These are phyloP conservation scores for Barnettozyma vustinii DNA, from an alignment of 805 yeast genomes.

Conservation along the genomic window DNA sequence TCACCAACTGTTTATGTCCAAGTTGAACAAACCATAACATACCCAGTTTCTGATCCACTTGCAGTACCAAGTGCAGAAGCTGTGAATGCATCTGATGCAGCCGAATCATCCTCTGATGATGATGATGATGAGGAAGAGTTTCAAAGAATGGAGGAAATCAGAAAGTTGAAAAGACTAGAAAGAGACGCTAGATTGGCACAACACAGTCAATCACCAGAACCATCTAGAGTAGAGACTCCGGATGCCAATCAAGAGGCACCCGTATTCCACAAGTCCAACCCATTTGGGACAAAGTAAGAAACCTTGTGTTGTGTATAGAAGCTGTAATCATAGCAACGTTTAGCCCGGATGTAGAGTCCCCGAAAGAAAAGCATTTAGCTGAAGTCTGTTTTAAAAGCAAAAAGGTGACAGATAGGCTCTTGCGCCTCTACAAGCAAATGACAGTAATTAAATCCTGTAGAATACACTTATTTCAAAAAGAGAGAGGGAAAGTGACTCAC, in stretches of 20 bases:
- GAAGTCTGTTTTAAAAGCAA: too few species aligned
- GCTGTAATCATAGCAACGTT: background rate
- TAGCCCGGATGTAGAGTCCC: background rate
- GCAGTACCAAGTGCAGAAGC: conserved; percentile 27
- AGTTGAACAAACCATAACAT: background rate
- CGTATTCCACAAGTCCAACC: conserved; percentile 11
- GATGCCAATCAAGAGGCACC: background rate
- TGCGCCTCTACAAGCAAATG: too few species aligned
- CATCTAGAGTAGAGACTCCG: background rate
- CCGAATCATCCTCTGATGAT: conserved; percentile 18
- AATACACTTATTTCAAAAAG: too few species aligned
- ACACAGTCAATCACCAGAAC: conserved; percentile 18
- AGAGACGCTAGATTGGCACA: conserved; percentile 55
- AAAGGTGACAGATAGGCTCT: too few species aligned
- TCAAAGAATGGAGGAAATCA: conserved; percentile 37
- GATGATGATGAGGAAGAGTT: conserved; percentile 43
- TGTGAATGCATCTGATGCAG: conserved; percentile 21
- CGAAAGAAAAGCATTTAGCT: too few species aligned
- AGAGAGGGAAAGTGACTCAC: too few species aligned
- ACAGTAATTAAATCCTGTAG: too few species aligned
- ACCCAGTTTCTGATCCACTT: background rate
- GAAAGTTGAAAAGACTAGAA: conserved; percentile 44
- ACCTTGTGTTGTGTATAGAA: background rate
- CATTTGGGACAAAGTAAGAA: conserved; percentile 6
- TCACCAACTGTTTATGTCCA: conserved; percentile 16